Evolutionary conservation across 176 grass and related monocot genomes (phyloP), one percentile per base, ranked within the genome.

Genomic region (Saccharum officinarum): DNA sequence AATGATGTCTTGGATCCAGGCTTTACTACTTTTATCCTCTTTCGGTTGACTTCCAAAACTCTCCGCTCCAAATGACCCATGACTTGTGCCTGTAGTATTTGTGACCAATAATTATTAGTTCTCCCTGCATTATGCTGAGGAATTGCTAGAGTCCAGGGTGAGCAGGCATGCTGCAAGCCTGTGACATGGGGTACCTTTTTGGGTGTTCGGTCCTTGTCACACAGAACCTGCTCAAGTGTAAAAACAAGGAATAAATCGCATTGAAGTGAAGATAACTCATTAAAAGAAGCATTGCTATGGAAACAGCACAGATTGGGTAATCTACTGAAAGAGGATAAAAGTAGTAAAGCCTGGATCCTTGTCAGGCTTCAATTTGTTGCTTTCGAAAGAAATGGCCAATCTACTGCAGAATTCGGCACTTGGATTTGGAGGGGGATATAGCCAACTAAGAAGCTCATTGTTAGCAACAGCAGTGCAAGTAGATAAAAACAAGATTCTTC

Each of bases 1-100:
- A 99, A 99, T n/a, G 93, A 94, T 77, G 93, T 93, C 84, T 91
- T 99, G 15, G 97, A 96, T 78, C 97, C 93, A 76, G 93, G 97
- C 87, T 99, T 99, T 22, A 99, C 92, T 85, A 99, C 97, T 82
- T 99, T 99, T 17, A 96, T 86, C 75, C 93, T 92, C 79, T 96
- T 94, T 72, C 81, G 91, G 61, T 93, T 99, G n/a, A 94, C 83
- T 81, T 94, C 97, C 84, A 99, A 90, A 84, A 94, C 86, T 78
- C 93, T 94, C 38, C 88, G 87, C 80, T 99, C 97, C 72, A 96
- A 92, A 96, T 94, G 85, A 67, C 87, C 92, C 88, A 92, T 84
- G 69, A 87, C 88, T 84, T 91, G 92, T 67, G 93, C 91, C 93
- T 99, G 81, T 84, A 33, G 14, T 85, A 37, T 69, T 76, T 73